Percentiles rank a stretch among this genome's conserved stretches.
Evolutionary conservation across 768 basidiomycete species (phyloP).

Genomic region (Podaxis pistillaris): DNA sequence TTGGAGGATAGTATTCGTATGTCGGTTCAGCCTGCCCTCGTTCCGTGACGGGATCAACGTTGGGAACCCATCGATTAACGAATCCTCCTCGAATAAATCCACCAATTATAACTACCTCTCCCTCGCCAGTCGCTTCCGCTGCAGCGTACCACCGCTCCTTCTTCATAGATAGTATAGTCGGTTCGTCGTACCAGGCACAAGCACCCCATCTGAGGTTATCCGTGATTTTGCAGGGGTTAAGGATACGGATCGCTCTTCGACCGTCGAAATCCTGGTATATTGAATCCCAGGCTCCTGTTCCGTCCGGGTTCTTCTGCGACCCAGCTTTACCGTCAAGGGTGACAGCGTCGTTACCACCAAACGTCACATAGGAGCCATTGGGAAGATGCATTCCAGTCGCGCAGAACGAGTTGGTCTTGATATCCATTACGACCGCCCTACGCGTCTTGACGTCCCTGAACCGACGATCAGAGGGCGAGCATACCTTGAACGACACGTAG

Average conservation of each 20-base stretch:
- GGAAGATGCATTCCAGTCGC: constrained; percentile 64
- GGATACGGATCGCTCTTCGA: constrained; percentile 42
- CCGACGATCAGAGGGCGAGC: constrained; percentile 26
- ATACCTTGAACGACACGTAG: background rate
- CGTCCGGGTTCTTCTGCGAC: constrained; percentile 58
- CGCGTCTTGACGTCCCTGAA: constrained; percentile 56
- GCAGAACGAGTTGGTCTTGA: constrained; percentile 77
- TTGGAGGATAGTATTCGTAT: constrained; percentile 73
- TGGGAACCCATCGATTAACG: background rate
- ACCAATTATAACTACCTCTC: constrained; percentile 57
- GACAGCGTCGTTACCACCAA: constrained; percentile 73
- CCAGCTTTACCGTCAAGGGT: constrained; percentile 56
- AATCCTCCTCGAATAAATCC: background rate
- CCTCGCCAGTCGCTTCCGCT: constrained; percentile 52
- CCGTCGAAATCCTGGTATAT: background rate
- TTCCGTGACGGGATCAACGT: constrained; percentile 47
- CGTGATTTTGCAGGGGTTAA: background rate
- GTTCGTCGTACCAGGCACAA: background rate
- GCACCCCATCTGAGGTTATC: background rate
- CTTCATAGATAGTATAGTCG: background rate
- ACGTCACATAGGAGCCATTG: constrained; percentile 78
- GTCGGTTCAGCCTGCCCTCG: constrained; percentile 69
- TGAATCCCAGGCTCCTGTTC: constrained; percentile 50
- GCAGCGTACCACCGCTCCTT: background rate
- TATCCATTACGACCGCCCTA: constrained; percentile 60